A percentile compares a stretch with the other conserved stretches of the same genome.
These are phyloP conservation scores for Mrakia gelida DNA, from an alignment of 768 basidiomycete species.

Conservation along the genomic window DNA sequence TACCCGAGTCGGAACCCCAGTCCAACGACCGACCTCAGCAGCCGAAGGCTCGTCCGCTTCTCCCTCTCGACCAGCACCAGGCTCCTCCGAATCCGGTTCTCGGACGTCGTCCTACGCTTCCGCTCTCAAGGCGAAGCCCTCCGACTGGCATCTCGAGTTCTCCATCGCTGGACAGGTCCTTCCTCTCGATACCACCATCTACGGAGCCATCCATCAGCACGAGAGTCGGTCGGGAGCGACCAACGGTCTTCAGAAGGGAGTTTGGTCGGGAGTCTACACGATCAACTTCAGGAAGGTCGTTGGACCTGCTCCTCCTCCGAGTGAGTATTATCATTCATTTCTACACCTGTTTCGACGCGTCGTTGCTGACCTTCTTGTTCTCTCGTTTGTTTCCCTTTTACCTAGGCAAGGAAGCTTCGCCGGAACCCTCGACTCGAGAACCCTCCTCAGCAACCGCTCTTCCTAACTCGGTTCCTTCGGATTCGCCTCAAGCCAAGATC, in stretches of 20 bases:
- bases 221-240: constrained; percentile 51
- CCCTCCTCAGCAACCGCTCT: constrained; percentile 60
- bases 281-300: constrained; percentile 88
- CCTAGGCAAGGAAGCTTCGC: constrained; percentile 23
- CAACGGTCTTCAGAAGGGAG: constrained; percentile 26
- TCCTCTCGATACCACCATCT: constrained; percentile 84
- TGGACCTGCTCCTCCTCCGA: constrained; percentile 60
- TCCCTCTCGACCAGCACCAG: constrained; percentile 24
- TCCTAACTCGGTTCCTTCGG: constrained; percentile 75
- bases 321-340: constrained; percentile 32
- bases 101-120: constrained; percentile 72
- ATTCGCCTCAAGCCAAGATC: constrained; percentile 82
- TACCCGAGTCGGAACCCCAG: constrained; percentile 86
- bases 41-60: constrained; percentile 26
- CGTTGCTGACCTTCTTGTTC: too few species aligned
- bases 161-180: constrained; percentile 82
- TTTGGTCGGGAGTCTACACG: constrained; percentile 87
- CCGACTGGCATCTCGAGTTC: constrained; percentile 96
- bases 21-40: constrained; percentile 48
- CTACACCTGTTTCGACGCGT: neutral
- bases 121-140: constrained; percentile 84
- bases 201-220: constrained; percentile 91
- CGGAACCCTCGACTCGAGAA: constrained; percentile 40
- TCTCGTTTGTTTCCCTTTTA: neutral
- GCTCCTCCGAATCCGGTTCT: constrained; percentile 35